Evolutionary conservation across 225 moss, liverwort and hornwort genomes (phyloP), one percentile per base, ranked within the genome.

Genomic region (Polytrichum formosum): DNA sequence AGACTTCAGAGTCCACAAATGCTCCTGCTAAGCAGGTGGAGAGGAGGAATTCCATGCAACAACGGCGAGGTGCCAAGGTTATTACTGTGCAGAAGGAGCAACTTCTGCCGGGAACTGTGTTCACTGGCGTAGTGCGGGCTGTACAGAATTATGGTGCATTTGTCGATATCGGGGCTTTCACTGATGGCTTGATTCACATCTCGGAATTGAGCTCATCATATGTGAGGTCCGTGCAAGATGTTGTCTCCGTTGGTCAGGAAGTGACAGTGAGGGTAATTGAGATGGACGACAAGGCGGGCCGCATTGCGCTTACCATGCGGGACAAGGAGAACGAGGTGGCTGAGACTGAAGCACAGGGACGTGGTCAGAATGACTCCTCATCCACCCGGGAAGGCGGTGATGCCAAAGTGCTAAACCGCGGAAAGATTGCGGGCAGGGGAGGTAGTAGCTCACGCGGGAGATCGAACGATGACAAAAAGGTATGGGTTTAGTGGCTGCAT

Each of bases 151-250:
- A 92, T 23, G 97, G 97, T 69, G 97, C 94, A 9, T 98, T 98
- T 74, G 94, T 98, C 37, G 88, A 87, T 77, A 84, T 98, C 55
- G 97, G 97, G 53, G 94, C 97, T 4, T 98, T 92, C 79, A 90
- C 94, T 19, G 92, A 98, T 56, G 97, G 97, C 7, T 75, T 98
- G 61, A 83, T 98, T 25, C 97, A 98, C 81, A 92, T 98, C 1
- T 98, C 97, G 25, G 81, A 82, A 53, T 68, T 94, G 65, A 82
- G 88, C 55, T 68, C 84, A 16, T 73, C 64, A 5, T 98, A 81
- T 60, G 94, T 94, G 66, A 89, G 63, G 70, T 80, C 86, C 23
- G 94, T 98, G 29, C 46, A 72, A 56, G 97, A 98, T 10, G 61
- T 98, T 64, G 92, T 94, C 71, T 67, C 76, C 0, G 25, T 87